Conservation (phyloP, 106 monocot genomes). For the Chionographis japonica region DNA sequence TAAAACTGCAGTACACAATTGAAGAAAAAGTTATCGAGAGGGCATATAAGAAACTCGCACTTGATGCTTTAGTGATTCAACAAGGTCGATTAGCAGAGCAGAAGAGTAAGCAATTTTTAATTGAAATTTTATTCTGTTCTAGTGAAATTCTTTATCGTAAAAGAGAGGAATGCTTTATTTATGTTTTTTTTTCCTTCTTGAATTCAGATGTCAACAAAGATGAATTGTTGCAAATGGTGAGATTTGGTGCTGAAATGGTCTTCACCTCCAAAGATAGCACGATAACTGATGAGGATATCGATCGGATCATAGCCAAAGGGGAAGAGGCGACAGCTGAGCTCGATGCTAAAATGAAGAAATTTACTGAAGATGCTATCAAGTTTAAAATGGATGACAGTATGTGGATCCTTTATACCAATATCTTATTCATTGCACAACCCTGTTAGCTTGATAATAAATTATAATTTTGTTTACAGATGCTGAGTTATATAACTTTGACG, state of each 20-base stretch:
- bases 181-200: neutral
- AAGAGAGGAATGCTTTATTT: neutral
- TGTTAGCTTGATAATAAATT: neutral
- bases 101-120: constrained; percentile 26
- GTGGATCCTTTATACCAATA: constrained; percentile 5
- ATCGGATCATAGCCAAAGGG: constrained; percentile 76
- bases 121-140: neutral
- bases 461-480: constrained; percentile 32
- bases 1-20: constrained; percentile 47
- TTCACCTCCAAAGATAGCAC: constrained; percentile 77
- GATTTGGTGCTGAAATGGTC: constrained; percentile 81
- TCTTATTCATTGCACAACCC: neutral
- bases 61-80: constrained; percentile 68
- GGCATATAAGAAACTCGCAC: constrained; percentile 65
- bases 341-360: constrained; percentile 76
- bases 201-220: constrained; percentile 70
- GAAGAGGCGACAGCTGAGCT: constrained; percentile 73
- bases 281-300: constrained; percentile 77
- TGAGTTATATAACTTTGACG: constrained; percentile 56
- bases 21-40: constrained; percentile 69
- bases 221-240: constrained; percentile 76
- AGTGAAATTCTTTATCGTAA: too few relatives aligned
- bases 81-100: constrained; percentile 60
- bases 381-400: constrained; percentile 87
- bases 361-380: constrained; percentile 77